A percentile compares a stretch with the other conserved stretches of the same genome.
These are phyloP conservation scores for Reticulascus tulasneorum DNA, from an alignment of 2,329 filamentous ascomycete species.

Conservation along the genomic window DNA sequence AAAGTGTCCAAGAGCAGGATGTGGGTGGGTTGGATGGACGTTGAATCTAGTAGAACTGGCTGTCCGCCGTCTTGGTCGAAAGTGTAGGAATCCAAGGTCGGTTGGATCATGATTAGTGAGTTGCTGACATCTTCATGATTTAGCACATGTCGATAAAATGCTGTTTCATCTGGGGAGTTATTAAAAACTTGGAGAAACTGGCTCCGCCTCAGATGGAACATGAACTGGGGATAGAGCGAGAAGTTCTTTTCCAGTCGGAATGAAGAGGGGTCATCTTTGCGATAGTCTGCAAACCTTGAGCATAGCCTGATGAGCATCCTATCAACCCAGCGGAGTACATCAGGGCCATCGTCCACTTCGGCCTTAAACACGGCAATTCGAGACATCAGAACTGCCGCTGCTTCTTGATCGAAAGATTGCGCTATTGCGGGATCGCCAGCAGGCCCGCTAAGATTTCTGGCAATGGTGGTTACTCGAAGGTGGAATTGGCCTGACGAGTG, in stretches of 20 bases:
- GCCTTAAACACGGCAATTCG: slow-evolving; percentile 98
- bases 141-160: slow-evolving; percentile 96
- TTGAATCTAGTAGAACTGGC: slow-evolving; percentile 92
- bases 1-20: slow-evolving; percentile 95
- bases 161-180: slow-evolving; percentile 97
- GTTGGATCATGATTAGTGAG: slow-evolving; percentile 97
- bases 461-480: slow-evolving; percentile 89
- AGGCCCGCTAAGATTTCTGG: slow-evolving; percentile 85
- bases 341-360: slow-evolving; percentile 96
- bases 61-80: slow-evolving; percentile 92
- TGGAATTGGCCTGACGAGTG: slow-evolving; percentile 96
- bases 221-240: slow-evolving; percentile 97
- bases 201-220: slow-evolving; percentile 96
- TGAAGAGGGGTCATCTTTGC: slow-evolving; percentile 95
- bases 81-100: slow-evolving; percentile 93
- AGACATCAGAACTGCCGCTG: slow-evolving; percentile 97
- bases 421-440: slow-evolving; percentile 92
- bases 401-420: slow-evolving; percentile 97
- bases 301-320: slow-evolving; percentile 96
- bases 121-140: slow-evolving; percentile 97
- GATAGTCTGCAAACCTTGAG: slow-evolving; percentile 94
- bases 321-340: slow-evolving; percentile 96
- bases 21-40: slow-evolving; percentile 91
- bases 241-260: slow-evolving; percentile 99
- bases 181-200: slow-evolving; percentile 99